phyloP scores from a whole-genome alignment of 768 basidiomycete species.

The Boletus eberwhitei region DNA sequence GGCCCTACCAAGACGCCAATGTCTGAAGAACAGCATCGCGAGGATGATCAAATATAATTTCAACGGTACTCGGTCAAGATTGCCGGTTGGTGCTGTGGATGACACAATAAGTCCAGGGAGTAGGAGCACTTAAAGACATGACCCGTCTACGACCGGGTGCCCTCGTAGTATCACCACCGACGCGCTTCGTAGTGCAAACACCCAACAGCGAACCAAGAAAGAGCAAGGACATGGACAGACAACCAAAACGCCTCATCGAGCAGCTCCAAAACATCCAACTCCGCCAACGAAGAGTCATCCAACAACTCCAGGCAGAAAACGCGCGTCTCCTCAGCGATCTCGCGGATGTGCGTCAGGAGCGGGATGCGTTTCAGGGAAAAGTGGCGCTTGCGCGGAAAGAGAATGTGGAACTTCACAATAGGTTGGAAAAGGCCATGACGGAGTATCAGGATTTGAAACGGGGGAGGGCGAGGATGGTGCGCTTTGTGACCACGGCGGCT shows the following conservation, averaged over 20 bases:
- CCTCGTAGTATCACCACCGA: background rate
- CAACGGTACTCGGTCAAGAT: background rate
- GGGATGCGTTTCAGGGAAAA: slow-evolving; percentile 24
- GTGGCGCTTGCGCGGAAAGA: slow-evolving; percentile 19
- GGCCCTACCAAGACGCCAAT: background rate
- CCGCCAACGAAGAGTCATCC: slow-evolving; percentile 25
- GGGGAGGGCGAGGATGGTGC: slow-evolving; percentile 15
- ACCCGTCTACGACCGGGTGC: background rate
- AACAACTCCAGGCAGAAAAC: slow-evolving; percentile 27
- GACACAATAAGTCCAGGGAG: background rate
- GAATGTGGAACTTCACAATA: slow-evolving; percentile 20
- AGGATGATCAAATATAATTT: background rate
- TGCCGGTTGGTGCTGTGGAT: background rate
- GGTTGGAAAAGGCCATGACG: slow-evolving; percentile 17
- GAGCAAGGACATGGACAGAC: slow-evolving; percentile 1
- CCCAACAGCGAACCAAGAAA: background rate
- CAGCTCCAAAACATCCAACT: slow-evolving; percentile 24
- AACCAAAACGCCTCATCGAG: slow-evolving; percentile 18
- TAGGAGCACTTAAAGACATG: background rate
- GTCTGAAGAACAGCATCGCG: background rate
- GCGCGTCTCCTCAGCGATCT: slow-evolving; percentile 24
- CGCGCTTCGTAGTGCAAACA: background rate
- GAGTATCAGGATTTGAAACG: slow-evolving; percentile 24
- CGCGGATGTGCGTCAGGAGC: slow-evolving; percentile 25
- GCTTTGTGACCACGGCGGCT: background rate